Percentiles rank a stretch among this genome's conserved stretches.
phyloP scores from a whole-genome alignment of 2,329 filamentous ascomycete species.

The Penicillium sp. region DNA sequence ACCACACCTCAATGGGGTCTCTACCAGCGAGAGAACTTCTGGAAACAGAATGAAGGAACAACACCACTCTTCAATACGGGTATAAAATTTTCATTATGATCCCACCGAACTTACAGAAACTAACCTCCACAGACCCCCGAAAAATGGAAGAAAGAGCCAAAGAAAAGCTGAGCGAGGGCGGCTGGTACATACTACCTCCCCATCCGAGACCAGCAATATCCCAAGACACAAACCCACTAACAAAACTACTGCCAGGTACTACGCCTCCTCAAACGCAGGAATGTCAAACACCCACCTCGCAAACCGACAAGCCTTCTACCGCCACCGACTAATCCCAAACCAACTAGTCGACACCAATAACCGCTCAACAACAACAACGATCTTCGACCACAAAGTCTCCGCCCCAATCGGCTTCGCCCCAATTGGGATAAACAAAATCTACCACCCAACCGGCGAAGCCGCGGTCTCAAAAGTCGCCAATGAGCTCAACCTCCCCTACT shows the following conservation, averaged over 20 bases:
- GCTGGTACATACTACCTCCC: slow-evolving; percentile 46
- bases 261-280: slow-evolving; percentile 43
- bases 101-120: background rate
- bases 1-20: slow-evolving; percentile 56
- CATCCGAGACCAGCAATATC: background rate
- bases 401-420: slow-evolving; percentile 66
- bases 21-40: slow-evolving; percentile 58
- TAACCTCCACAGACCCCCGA: slow-evolving; percentile 44
- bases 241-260: slow-evolving; percentile 24
- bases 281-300: slow-evolving; percentile 58
- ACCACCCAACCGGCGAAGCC: slow-evolving; percentile 58
- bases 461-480: slow-evolving; percentile 60
- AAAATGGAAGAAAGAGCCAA: slow-evolving; percentile 60
- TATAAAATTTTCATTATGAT: slow-evolving; percentile 18
- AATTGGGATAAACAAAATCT: slow-evolving; percentile 66
- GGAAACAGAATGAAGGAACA: slow-evolving; percentile 53
- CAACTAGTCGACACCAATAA: slow-evolving; percentile 62
- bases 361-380: slow-evolving; percentile 57
- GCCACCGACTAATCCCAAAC: slow-evolving; percentile 62
- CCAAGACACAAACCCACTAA: background rate
- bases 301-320: slow-evolving; percentile 64
- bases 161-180: slow-evolving; percentile 56
- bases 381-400: slow-evolving; percentile 61
- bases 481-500: slow-evolving; percentile 61
- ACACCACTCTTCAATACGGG: slow-evolving; percentile 55